Evolutionary conservation across 768 basidiomycete species (phyloP).

Genomic region (Mycena galericulata): DNA sequence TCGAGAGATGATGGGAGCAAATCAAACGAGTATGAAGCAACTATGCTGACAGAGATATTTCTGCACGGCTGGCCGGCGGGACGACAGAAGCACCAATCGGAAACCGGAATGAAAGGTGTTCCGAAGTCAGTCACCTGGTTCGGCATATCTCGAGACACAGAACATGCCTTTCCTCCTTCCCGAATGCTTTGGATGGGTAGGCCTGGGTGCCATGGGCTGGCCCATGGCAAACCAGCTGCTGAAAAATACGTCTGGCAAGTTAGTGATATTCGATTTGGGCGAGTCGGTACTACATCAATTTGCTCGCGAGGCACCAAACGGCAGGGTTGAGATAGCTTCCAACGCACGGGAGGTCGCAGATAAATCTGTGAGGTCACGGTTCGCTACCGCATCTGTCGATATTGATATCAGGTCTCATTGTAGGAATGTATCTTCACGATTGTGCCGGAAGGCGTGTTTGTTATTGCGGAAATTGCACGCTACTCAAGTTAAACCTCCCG

Average conservation of each 20-base stretch:
- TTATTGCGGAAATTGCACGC: neutral
- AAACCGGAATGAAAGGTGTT: neutral
- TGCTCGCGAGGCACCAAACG: conserved; percentile 33
- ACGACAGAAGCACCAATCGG: conserved; percentile 20
- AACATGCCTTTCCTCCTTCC: conserved; percentile 37
- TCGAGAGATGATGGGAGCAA: neutral
- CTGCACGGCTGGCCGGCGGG: conserved; percentile 24
- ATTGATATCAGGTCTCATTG: neutral
- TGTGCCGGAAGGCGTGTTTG: conserved; percentile 52
- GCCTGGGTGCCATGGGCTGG: conserved; percentile 58
- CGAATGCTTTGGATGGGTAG: conserved; percentile 50
- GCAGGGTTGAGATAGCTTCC: conserved; percentile 36
- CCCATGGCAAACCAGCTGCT: conserved; percentile 55
- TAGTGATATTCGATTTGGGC: conserved; percentile 54
- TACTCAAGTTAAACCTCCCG: neutral
- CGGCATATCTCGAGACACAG: neutral
- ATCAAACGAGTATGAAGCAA: no score
- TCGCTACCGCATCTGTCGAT: neutral
- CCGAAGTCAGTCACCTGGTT: neutral
- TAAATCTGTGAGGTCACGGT: conserved; percentile 46
- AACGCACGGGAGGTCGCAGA: conserved; percentile 52
- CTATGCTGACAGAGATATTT: no score
- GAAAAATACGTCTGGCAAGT: conserved; percentile 42
- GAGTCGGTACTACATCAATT: conserved; percentile 42
- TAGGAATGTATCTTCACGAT: conserved; percentile 56